phyloP scores from a whole-genome alignment of 441 rosid genomes.

The Populus tomentosa region DNA sequence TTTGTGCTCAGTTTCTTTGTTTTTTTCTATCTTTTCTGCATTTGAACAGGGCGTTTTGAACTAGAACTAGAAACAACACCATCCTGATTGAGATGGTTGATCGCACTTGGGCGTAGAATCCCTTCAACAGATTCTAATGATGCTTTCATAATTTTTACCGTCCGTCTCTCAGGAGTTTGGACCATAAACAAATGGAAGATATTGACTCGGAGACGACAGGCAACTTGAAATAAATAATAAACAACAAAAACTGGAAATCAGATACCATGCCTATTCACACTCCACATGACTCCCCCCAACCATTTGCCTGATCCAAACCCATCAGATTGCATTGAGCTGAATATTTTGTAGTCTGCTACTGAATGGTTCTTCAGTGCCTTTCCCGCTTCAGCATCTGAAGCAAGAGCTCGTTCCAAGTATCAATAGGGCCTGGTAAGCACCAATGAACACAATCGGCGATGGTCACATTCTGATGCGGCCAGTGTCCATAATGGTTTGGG shows the following conservation, averaged over 20 bases:
- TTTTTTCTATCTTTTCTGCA: background rate
- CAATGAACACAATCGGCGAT: constrained; percentile 77
- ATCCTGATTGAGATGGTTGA: background rate
- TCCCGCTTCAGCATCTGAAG: constrained; percentile 42
- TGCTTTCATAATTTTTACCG: background rate
- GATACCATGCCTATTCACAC: background rate
- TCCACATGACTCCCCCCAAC: background rate
- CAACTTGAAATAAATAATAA: background rate
- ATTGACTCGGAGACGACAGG: background rate
- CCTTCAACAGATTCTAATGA: background rate
- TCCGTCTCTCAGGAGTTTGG: background rate
- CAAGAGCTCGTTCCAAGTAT: constrained; percentile 80
- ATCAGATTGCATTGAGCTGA: background rate
- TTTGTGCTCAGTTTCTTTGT: background rate
- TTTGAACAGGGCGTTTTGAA: background rate
- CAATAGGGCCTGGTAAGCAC: constrained; percentile 86
- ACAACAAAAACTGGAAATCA: background rate
- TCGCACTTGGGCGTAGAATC: background rate
- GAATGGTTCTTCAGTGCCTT: background rate
- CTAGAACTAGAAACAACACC: background rate
- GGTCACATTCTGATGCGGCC: constrained; percentile 29
- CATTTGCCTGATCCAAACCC: background rate
- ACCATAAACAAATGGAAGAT: background rate
- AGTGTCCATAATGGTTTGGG: constrained; percentile 51
- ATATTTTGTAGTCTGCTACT: background rate